Evolutionary conservation across 106 monocot species (phyloP).

Genomic region (Allium fistulosum): DNA sequence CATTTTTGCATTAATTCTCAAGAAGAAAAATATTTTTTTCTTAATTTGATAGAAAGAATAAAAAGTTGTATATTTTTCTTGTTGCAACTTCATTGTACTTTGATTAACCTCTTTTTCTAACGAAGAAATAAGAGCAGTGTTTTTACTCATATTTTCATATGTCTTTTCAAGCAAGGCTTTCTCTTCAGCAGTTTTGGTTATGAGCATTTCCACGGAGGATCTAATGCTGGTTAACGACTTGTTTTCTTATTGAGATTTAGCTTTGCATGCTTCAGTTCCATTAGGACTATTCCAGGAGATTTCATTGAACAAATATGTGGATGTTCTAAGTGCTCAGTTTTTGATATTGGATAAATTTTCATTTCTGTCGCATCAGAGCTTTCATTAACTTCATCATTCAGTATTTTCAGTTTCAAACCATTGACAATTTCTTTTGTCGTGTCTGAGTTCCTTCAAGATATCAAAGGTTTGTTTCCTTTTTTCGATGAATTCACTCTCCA

Average conservation of each 20-base stretch:
- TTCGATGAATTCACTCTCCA: constrained; percentile 69
- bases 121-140: constrained; percentile 34
- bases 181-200: constrained; percentile 50
- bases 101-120: constrained; percentile 61
- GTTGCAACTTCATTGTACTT: constrained; percentile 33
- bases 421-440: constrained; percentile 55
- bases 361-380: background rate
- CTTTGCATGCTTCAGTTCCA: constrained; percentile 74
- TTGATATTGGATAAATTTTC: constrained; percentile 24
- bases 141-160: constrained; percentile 39
- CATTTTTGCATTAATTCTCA: too few relatives aligned
- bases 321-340: constrained; percentile 25
- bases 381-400: constrained; percentile 26
- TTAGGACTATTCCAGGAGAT: constrained; percentile 36
- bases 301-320: constrained; percentile 20
- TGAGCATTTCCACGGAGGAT: constrained; percentile 39
- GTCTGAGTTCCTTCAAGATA: constrained; percentile 72
- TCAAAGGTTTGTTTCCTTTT: constrained; percentile 78
- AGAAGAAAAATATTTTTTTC: too few relatives aligned
- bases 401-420: constrained; percentile 45
- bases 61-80: too few relatives aligned
- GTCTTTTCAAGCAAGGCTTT: constrained; percentile 41
- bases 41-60: too few relatives aligned
- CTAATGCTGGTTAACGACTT: constrained; percentile 43
- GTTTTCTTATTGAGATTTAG: constrained; percentile 58